Evolutionary conservation across 345 rosid species (phyloP).

Genomic region (Murraya koenigii): DNA sequence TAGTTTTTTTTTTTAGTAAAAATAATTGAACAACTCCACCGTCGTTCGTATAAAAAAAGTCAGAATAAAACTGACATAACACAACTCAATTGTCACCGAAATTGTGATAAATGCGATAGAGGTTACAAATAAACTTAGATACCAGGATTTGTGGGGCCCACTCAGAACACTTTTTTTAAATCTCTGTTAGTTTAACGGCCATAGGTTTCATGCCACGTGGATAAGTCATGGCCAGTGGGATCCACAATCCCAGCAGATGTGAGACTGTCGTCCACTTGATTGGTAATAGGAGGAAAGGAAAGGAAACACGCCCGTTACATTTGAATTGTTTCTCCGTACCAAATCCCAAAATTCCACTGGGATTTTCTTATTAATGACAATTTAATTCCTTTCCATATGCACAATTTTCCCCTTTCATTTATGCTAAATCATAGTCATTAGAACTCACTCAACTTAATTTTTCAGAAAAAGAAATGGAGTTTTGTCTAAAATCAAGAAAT

Average conservation of each 20-base stretch:
- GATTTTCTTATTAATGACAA: neutral
- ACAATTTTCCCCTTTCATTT: neutral
- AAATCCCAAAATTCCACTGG: neutral
- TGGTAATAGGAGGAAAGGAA: neutral
- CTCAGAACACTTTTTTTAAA: neutral
- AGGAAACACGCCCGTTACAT: neutral
- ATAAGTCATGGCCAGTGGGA: neutral
- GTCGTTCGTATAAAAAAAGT: too few relatives aligned
- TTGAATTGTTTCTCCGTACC: neutral
- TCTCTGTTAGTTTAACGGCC: neutral
- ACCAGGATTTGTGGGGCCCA: too few relatives aligned
- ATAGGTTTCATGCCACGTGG: conserved; percentile 1
- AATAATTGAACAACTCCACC: too few relatives aligned
- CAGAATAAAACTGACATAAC: too few relatives aligned
- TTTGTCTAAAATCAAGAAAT: conserved; percentile 1
- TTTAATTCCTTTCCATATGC: neutral
- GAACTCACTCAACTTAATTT: neutral
- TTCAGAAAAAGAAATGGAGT: conserved; percentile 5
- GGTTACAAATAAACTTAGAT: too few relatives aligned
- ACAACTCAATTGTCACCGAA: too few relatives aligned
- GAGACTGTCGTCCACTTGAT: neutral
- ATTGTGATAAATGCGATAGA: too few relatives aligned
- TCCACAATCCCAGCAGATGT: neutral
- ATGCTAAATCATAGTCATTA: neutral
- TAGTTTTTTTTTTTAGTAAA: too few relatives aligned